These are phyloP conservation scores for Glycine soja DNA, from an alignment of 306 rosid genomes.

Conservation along the genomic window DNA sequence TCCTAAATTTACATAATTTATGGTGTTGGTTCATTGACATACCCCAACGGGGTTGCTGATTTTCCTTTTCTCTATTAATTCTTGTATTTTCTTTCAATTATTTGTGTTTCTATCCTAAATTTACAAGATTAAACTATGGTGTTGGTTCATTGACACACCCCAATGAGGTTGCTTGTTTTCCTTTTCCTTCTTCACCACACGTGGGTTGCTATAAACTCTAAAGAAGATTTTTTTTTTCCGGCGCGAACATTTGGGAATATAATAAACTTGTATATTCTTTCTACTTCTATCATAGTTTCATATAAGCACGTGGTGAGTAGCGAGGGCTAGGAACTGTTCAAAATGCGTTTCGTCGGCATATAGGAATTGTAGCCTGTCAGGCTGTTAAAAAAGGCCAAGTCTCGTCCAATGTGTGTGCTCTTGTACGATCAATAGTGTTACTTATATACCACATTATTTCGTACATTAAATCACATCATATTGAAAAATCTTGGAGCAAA, in stretches of 20 bases:
- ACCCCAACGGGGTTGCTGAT: not conserved
- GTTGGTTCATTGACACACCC: not conserved
- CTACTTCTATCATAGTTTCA: not conserved
- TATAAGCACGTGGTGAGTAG: conserved; percentile 40
- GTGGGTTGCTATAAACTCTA: not conserved
- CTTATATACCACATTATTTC: not conserved
- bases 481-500: conserved; percentile 31
- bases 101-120: not conserved
- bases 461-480: conserved; percentile 20
- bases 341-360: conserved; percentile 24
- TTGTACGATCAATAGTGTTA: not conserved
- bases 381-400: conserved; percentile 48
- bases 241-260: not conserved
- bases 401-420: conserved; percentile 46
- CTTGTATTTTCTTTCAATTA: not conserved
- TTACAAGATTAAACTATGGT: not conserved
- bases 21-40: not conserved
- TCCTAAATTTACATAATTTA: not conserved
- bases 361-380: conserved; percentile 38
- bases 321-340: conserved; percentile 8
- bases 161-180: not conserved
- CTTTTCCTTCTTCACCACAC: not conserved
- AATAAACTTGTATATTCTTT: conserved; percentile 4
- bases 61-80: not conserved
- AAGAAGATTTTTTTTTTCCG: not conserved